Percentiles rank a stretch among this genome's conserved stretches.
Conservation (phyloP, 208 protist species). For the Herpetomonas tarakana region DNA sequence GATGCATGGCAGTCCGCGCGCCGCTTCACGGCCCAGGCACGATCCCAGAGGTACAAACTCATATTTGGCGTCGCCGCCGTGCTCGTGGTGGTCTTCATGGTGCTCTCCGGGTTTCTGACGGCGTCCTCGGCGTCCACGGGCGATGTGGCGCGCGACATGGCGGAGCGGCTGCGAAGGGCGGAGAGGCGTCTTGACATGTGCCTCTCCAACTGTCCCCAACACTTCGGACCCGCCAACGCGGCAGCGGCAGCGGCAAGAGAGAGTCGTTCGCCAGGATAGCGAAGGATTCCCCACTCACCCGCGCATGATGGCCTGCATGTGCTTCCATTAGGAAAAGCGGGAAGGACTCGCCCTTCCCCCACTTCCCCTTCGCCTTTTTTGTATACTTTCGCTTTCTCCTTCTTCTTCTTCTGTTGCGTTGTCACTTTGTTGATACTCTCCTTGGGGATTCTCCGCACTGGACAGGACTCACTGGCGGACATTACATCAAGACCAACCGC, state of each 20-base stretch:
- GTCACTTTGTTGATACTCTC: too few species aligned
- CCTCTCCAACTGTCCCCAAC: background rate
- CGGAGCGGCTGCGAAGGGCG: background rate
- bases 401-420: background rate
- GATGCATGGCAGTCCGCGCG: background rate
- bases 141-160: background rate
- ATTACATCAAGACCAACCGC: too few species aligned
- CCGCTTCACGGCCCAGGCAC: background rate
- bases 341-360: background rate
- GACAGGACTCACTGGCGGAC: too few species aligned
- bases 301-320: too few species aligned
- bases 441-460: too few species aligned
- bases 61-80: background rate
- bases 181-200: background rate
- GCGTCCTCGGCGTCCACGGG: background rate
- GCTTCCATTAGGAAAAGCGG: slow-evolving; percentile 2
- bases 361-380: background rate
- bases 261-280: too few species aligned
- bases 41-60: background rate
- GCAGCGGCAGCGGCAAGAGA: too few species aligned
- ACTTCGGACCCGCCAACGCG: too few species aligned
- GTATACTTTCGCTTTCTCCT: background rate
- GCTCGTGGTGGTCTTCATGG: slow-evolving; percentile 4
- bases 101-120: slow-evolving; percentile 1
- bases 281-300: too few species aligned